Evolutionary conservation across 2,329 filamentous ascomycete species (phyloP).

Genomic region (Penicillium nordicum): DNA sequence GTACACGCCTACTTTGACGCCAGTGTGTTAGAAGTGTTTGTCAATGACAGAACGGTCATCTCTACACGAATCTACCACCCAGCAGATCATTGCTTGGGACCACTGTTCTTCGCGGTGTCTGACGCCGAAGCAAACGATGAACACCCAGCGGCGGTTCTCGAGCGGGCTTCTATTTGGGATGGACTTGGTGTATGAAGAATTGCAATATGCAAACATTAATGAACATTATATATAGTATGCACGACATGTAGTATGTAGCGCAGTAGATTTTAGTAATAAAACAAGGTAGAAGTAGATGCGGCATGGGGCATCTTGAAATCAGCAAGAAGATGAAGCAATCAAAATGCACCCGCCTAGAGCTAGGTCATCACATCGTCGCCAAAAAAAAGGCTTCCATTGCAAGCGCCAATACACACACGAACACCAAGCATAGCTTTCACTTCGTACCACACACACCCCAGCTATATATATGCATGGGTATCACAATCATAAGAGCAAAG

Average conservation of each 20-base stretch:
- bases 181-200: slow-evolving; percentile 13
- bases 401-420: background rate
- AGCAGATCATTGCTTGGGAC: slow-evolving; percentile 9
- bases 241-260: background rate
- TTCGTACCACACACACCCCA: slow-evolving; percentile 13
- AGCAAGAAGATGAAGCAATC: slow-evolving; percentile 1
- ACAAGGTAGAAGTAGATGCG: slow-evolving; percentile 1
- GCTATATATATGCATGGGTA: slow-evolving; percentile 27
- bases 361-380: slow-evolving; percentile 21
- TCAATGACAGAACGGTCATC: slow-evolving; percentile 44
- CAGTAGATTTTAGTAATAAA: slow-evolving; percentile 3
- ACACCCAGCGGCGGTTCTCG: slow-evolving; percentile 10
- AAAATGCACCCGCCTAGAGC: slow-evolving; percentile 9
- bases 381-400: slow-evolving; percentile 5
- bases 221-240: slow-evolving; percentile 1
- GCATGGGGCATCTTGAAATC: background rate
- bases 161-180: slow-evolving; percentile 25
- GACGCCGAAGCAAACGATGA: background rate
- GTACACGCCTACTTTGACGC: slow-evolving; percentile 44
- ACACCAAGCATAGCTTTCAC: background rate
- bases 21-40: slow-evolving; percentile 47
- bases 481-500: slow-evolving; percentile 21
- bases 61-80: slow-evolving; percentile 38
- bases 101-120: slow-evolving; percentile 25
- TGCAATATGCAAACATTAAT: slow-evolving; percentile 1